Percentiles rank a stretch among this genome's conserved stretches.
Conservation (phyloP, 2,329 filamentous ascomycete species). For the Fusarium kyushuense region DNA sequence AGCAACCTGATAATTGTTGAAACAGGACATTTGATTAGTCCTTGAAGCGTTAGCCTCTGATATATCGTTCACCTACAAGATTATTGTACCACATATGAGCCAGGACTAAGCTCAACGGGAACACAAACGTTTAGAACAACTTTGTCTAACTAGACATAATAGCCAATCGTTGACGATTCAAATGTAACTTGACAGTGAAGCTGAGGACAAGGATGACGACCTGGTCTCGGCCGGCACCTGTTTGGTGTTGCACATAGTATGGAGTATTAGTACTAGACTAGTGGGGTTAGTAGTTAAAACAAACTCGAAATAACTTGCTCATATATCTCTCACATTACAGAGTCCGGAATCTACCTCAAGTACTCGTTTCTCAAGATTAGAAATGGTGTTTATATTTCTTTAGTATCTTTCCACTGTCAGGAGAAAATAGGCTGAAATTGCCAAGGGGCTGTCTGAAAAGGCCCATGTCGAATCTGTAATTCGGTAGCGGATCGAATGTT, state of each 20-base stretch:
- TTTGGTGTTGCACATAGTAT: conserved; percentile 4
- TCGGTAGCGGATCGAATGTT: conserved; percentile 38
- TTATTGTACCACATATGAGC: conserved; percentile 10
- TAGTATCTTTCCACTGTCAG: conserved; percentile 33
- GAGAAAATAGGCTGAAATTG: conserved; percentile 16
- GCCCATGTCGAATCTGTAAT: conserved; percentile 26
- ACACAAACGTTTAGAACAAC: conserved; percentile 1
- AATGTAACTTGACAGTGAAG: background rate
- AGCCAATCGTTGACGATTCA: background rate
- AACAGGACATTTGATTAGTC: background rate
- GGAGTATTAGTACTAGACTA: background rate
- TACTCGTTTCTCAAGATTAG: background rate
- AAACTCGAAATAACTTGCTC: conserved; percentile 40
- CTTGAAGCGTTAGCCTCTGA: background rate
- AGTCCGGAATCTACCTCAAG: background rate
- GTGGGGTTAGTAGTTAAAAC: conserved; percentile 9
- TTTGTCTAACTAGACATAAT: conserved; percentile 11
- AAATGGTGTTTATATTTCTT: background rate
- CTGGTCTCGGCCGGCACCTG: conserved; percentile 12
- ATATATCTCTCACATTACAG: conserved; percentile 33
- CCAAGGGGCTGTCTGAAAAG: conserved; percentile 19
- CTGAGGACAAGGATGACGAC: conserved; percentile 16
- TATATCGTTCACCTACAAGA: background rate
- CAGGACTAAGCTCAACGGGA: background rate
- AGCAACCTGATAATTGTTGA: background rate